phyloP scores from a whole-genome alignment of 140 eudicot species.

The Anethum foeniculum region DNA sequence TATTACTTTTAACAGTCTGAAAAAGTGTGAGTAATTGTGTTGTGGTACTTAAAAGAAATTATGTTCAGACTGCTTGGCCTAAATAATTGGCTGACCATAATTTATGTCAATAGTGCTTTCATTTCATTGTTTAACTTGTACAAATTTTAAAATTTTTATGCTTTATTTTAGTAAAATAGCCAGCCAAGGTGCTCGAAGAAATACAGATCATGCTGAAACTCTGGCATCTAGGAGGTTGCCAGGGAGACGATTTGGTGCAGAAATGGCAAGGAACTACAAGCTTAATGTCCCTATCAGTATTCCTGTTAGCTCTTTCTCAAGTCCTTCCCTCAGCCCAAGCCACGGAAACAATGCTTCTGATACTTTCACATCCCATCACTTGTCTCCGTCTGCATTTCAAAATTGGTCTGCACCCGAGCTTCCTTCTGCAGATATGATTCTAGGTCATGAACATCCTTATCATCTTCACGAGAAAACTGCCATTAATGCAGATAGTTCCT shows the following conservation, averaged over 20 bases:
- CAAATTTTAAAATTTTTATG: background rate
- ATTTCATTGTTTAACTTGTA: background rate
- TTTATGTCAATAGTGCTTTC: background rate
- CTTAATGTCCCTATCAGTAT: conserved; percentile 39
- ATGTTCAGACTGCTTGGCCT: background rate
- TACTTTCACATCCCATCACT: conserved; percentile 17
- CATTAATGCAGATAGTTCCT: conserved; percentile 28
- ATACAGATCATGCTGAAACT: conserved; percentile 28
- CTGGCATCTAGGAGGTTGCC: conserved; percentile 19
- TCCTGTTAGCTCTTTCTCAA: conserved; percentile 47
- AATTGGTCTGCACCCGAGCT: conserved; percentile 51
- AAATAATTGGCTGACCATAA: background rate
- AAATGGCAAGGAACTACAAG: conserved; percentile 17
- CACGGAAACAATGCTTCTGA: conserved; percentile 27
- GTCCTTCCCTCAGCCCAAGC: conserved; percentile 34
- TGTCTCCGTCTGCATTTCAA: conserved; percentile 30
- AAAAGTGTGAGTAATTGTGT: background rate
- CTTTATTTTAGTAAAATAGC: conserved; percentile 18
- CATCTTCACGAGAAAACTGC: conserved; percentile 20
- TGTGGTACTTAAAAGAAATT: too few relatives aligned
- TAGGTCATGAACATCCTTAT: conserved; percentile 20
- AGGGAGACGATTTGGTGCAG: conserved; percentile 1
- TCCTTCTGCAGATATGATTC: conserved; percentile 25
- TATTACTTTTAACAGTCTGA: background rate
- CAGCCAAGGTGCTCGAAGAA: conserved; percentile 25